phyloP scores from a whole-genome alignment of 2,329 filamentous ascomycete genomes.

The Pseudonectria buxi region DNA sequence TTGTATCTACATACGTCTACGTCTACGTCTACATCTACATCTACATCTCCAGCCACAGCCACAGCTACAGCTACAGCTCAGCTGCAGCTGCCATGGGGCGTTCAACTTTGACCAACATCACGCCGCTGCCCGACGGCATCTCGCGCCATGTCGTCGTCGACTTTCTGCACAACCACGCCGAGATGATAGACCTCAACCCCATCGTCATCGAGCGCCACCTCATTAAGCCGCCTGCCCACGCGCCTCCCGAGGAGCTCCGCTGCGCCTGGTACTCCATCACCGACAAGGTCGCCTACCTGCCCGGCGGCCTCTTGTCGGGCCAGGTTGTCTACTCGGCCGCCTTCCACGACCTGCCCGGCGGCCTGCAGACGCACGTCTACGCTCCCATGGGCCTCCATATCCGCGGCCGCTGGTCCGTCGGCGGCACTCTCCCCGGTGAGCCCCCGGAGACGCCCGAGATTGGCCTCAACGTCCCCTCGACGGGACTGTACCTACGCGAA shows the following conservation, averaged over 20 bases:
- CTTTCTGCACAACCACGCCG: conserved; percentile 69
- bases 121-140: conserved; percentile 64
- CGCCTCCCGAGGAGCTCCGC: conserved; percentile 62
- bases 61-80: conserved; percentile 1
- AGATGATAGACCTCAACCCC: conserved; percentile 86
- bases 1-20: too few relatives aligned
- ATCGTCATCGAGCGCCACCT: conserved; percentile 65
- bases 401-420: conserved; percentile 69
- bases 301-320: conserved; percentile 56
- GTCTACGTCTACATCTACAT: too few relatives aligned
- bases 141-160: conserved; percentile 63
- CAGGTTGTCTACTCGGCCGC: conserved; percentile 73
- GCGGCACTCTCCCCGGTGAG: conserved; percentile 66
- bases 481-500: conserved; percentile 75
- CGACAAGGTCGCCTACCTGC: conserved; percentile 70
- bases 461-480: conserved; percentile 55
- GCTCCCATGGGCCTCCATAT: conserved; percentile 78
- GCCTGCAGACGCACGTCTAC: conserved; percentile 76
- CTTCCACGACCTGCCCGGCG: conserved; percentile 67
- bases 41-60: neutral
- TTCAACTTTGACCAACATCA: conserved; percentile 69
- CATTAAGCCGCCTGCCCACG: conserved; percentile 60
- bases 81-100: conserved; percentile 24
- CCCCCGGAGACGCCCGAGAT: conserved; percentile 58
- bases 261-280: conserved; percentile 74